Percentiles rank a stretch among this genome's conserved stretches.
These are phyloP conservation scores for Apostasia shenzhenica DNA, from an alignment of 106 monocot species.

Conservation along the genomic window DNA sequence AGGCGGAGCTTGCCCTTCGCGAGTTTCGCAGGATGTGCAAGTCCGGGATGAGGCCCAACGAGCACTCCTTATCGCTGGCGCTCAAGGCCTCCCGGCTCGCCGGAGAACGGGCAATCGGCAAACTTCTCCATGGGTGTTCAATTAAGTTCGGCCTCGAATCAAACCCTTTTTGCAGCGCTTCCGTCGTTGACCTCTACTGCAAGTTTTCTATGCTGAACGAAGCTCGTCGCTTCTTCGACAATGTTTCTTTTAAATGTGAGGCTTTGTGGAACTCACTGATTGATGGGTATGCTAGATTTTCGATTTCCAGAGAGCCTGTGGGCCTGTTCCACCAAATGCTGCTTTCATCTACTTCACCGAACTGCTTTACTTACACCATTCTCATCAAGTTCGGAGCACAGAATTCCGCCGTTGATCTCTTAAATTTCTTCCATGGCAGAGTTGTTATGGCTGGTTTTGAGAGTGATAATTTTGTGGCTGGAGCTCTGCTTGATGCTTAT, in stretches of 20 bases:
- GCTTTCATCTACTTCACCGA: slow-evolving; percentile 8
- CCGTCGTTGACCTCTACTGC: slow-evolving; percentile 12
- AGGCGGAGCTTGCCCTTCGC: slow-evolving; percentile 9
- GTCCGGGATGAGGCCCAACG: slow-evolving; percentile 9
- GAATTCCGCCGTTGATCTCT: neutral
- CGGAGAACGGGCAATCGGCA: slow-evolving; percentile 4
- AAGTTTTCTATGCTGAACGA: slow-evolving; percentile 11
- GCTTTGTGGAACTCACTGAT: slow-evolving; percentile 22
- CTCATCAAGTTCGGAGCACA: slow-evolving; percentile 7
- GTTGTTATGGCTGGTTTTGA: slow-evolving; percentile 7
- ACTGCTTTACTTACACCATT: slow-evolving; percentile 21
- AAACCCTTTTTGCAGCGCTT: slow-evolving; percentile 17
- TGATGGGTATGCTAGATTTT: slow-evolving; percentile 12
- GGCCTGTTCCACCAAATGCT: slow-evolving; percentile 16
- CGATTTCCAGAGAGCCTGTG: slow-evolving; percentile 5
- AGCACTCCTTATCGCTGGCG: slow-evolving; percentile 14
- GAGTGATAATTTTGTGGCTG: slow-evolving; percentile 12
- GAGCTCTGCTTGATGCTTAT: slow-evolving; percentile 19
- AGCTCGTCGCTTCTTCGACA: slow-evolving; percentile 14
- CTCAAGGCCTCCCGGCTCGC: slow-evolving; percentile 21
- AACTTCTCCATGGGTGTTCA: slow-evolving; percentile 10
- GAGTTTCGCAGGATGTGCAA: slow-evolving; percentile 17
- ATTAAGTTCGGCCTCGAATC: slow-evolving; percentile 15
- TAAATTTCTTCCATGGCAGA: slow-evolving; percentile 12
- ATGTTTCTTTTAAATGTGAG: slow-evolving; percentile 3